A percentile compares a stretch with the other conserved stretches of the same genome.
Evolutionary conservation across 768 basidiomycete species (phyloP).

Genomic region (Hortiboletus flavorubellus): DNA sequence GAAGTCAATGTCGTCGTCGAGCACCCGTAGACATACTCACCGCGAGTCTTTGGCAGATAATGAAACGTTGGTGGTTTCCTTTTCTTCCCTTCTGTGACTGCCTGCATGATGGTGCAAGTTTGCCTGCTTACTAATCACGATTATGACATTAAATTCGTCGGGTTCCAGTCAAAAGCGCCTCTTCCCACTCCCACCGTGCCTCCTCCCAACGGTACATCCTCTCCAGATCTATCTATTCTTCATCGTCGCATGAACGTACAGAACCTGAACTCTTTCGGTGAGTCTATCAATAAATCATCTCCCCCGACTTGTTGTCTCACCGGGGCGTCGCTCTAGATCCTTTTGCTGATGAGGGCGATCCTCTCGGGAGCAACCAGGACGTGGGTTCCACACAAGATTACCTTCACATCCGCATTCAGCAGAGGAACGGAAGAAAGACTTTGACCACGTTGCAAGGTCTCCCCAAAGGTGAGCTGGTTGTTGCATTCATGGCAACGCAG

Average conservation of each 20-base stretch:
- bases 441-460: conserved; percentile 96
- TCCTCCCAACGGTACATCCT: conserved; percentile 45
- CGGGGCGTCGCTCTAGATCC: conserved; percentile 61
- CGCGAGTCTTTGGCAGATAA: conserved; percentile 61
- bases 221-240: conserved; percentile 39
- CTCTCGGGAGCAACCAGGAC: conserved; percentile 68
- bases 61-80: conserved; percentile 70
- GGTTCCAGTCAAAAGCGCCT: conserved; percentile 10
- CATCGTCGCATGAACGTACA: conserved; percentile 90
- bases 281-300: conserved; percentile 16
- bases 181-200: conserved; percentile 30
- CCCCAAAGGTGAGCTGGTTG: conserved; percentile 64
- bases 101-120: neutral
- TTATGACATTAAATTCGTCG: conserved; percentile 24
- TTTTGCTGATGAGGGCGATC: conserved; percentile 92
- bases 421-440: conserved; percentile 98
- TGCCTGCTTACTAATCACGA: conserved; percentile 24
- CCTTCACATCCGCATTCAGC: conserved; percentile 97
- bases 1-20: conserved; percentile 1
- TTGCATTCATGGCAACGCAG: conserved; percentile 10
- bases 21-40: conserved; percentile 35
- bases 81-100: conserved; percentile 12
- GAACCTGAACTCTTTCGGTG: conserved; percentile 83
- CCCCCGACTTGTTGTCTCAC: conserved; percentile 6
- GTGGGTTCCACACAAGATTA: conserved; percentile 80